Percentiles rank a stretch among this genome's conserved stretches.
These are phyloP conservation scores for Yamadazyma sp. DNA, from an alignment of 805 yeast species.

Conservation along the genomic window DNA sequence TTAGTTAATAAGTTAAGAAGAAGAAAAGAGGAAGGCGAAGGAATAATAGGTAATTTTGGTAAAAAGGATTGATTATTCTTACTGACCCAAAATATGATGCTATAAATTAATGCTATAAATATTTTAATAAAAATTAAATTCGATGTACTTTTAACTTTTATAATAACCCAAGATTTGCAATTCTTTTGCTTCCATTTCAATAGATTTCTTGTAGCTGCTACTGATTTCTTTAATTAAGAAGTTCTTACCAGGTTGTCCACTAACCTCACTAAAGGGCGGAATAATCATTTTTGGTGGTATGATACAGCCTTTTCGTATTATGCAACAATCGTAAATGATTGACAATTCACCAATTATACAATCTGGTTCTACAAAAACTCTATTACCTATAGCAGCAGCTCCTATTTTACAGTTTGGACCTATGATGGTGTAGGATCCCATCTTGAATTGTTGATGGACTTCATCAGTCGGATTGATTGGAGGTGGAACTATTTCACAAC, in stretches of 20 bases:
- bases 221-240: constrained; percentile 24
- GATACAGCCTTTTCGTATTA: constrained; percentile 38
- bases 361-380: constrained; percentile 45
- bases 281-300: constrained; percentile 43
- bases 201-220: constrained; percentile 31
- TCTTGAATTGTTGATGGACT: constrained; percentile 25
- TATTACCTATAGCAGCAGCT: constrained; percentile 43
- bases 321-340: constrained; percentile 50
- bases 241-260: constrained; percentile 35
- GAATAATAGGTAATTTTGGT: constrained; percentile 20
- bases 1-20: not conserved
- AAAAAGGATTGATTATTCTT: constrained; percentile 22
- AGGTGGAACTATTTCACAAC: constrained; percentile 21
- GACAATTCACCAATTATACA: constrained; percentile 36
- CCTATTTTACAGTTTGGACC: constrained; percentile 32
- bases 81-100: not conserved
- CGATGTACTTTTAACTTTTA: not conserved
- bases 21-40: constrained; percentile 6
- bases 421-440: constrained; percentile 48
- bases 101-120: too few species aligned
- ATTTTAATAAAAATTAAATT: too few species aligned
- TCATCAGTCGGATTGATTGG: constrained; percentile 8
- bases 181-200: constrained; percentile 34
- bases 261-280: constrained; percentile 52
- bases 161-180: constrained; percentile 17